Conservation (phyloP, 2,329 filamentous ascomycete genomes). For the Cordyceps cateniannulata region DNA sequence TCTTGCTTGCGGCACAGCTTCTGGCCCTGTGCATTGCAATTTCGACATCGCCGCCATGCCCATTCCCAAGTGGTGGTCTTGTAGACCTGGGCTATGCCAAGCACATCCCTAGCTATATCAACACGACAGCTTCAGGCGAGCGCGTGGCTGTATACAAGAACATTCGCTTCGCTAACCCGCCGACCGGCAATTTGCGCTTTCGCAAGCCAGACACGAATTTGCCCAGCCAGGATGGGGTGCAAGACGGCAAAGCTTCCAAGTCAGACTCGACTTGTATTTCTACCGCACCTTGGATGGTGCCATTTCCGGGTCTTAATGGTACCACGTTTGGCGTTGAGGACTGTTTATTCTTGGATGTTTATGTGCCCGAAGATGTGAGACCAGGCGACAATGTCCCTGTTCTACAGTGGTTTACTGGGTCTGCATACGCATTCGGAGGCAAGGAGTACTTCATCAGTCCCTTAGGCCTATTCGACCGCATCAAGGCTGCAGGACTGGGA, state of each 20-base stretch:
- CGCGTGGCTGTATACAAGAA: slow-evolving; percentile 20
- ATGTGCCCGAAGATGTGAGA: slow-evolving; percentile 16
- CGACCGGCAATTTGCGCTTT: slow-evolving; percentile 20
- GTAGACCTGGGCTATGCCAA: slow-evolving; percentile 17
- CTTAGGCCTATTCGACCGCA: slow-evolving; percentile 17
- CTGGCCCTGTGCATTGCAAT: not conserved
- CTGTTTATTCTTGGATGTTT: slow-evolving; percentile 20
- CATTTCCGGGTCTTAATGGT: slow-evolving; percentile 16
- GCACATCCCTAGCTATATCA: slow-evolving; percentile 16
- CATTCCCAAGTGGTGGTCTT: not conserved
- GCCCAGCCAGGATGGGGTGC: slow-evolving; percentile 11
- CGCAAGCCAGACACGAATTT: slow-evolving; percentile 16
- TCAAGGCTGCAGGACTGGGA: slow-evolving; percentile 3
- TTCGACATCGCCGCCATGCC: not conserved
- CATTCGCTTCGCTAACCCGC: slow-evolving; percentile 20
- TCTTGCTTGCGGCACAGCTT: not conserved
- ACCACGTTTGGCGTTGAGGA: slow-evolving; percentile 19
- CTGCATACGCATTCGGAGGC: slow-evolving; percentile 18
- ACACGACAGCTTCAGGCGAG: slow-evolving; percentile 17
- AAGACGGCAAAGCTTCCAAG: slow-evolving; percentile 13
- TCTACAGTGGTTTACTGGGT: slow-evolving; percentile 17
- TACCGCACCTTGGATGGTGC: slow-evolving; percentile 14
- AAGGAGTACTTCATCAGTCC: slow-evolving; percentile 17
- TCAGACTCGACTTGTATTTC: slow-evolving; percentile 14
- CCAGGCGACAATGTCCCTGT: slow-evolving; percentile 18